A percentile compares a stretch with the other conserved stretches of the same genome.
These are phyloP conservation scores for Sanghuangporus sanghuang DNA, from an alignment of 1,284 basidiomycete species.

Conservation along the genomic window DNA sequence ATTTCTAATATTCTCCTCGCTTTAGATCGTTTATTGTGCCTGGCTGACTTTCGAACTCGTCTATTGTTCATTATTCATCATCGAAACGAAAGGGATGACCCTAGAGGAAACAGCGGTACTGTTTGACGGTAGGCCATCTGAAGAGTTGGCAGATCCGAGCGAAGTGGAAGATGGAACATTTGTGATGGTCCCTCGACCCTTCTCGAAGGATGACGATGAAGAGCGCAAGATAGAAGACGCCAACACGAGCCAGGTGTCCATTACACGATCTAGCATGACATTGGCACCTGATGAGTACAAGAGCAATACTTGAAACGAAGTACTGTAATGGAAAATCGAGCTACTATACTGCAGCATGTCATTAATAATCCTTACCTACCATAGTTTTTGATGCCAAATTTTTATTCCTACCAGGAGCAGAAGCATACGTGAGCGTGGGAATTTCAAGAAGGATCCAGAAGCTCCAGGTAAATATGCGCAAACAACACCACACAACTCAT, in stretches of 20 bases:
- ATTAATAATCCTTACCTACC: not conserved
- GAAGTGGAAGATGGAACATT: not conserved
- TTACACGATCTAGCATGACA: not conserved
- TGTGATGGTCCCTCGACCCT: not conserved
- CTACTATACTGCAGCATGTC: not conserved
- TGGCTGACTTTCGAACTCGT: conserved; percentile 61
- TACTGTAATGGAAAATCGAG: not conserved
- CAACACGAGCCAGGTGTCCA: not conserved
- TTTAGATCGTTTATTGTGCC: conserved; percentile 57
- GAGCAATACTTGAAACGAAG: not conserved
- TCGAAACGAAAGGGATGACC: conserved; percentile 68
- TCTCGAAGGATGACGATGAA: not conserved
- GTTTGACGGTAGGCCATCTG: conserved; percentile 58
- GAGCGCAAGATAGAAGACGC: conserved; percentile 28
- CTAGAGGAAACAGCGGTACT: conserved; percentile 70
- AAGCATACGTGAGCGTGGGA: not conserved
- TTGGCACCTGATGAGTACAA: not conserved
- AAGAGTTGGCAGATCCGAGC: not conserved
- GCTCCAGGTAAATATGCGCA: not conserved
- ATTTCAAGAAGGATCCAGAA: not conserved
- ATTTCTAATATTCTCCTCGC: not conserved
- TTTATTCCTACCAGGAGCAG: too few species aligned
- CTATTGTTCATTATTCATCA: conserved; percentile 59
- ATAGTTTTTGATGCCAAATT: not conserved
- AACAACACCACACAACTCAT: not conserved